Evolutionary conservation across 441 rosid species (phyloP).

Genomic region (Manihot esculenta): DNA sequence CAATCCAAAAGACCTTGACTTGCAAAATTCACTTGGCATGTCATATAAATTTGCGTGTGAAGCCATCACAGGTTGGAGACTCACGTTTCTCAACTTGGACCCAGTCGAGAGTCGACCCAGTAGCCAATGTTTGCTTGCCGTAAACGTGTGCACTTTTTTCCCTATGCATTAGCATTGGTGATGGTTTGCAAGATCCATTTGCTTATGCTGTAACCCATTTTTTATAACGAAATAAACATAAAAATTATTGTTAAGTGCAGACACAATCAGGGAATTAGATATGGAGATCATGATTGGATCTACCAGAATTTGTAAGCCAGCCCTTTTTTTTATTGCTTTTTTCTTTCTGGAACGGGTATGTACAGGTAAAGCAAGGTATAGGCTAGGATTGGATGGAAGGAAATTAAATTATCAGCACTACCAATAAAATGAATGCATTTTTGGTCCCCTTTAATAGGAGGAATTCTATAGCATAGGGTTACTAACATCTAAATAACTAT

Average conservation of each 20-base stretch:
- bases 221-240: slow-evolving; percentile 2
- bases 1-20: slow-evolving; percentile 16
- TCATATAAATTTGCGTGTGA: neutral
- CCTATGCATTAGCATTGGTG: neutral
- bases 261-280: slow-evolving; percentile 9
- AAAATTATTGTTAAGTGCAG: neutral
- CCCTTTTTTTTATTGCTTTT: neutral
- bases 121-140: neutral
- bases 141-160: neutral
- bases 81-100: neutral
- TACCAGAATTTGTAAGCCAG: neutral
- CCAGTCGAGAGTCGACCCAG: too few relatives aligned
- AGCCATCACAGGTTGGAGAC: neutral
- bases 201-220: neutral
- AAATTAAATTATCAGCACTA: neutral
- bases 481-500: too few relatives aligned
- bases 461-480: too few relatives aligned
- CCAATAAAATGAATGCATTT: neutral
- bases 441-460: too few relatives aligned
- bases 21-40: slow-evolving; percentile 2
- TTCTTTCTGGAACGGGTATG: neutral
- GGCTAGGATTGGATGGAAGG: neutral
- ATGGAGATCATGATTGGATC: slow-evolving; percentile 17
- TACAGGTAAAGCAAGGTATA: slow-evolving; percentile 2
- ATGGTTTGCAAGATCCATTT: neutral